Percentiles rank a stretch among this genome's conserved stretches.
Evolutionary conservation across 495 filamentous ascomycete genomes (phyloP).

Genomic region (Aspergillus biplanus): DNA sequence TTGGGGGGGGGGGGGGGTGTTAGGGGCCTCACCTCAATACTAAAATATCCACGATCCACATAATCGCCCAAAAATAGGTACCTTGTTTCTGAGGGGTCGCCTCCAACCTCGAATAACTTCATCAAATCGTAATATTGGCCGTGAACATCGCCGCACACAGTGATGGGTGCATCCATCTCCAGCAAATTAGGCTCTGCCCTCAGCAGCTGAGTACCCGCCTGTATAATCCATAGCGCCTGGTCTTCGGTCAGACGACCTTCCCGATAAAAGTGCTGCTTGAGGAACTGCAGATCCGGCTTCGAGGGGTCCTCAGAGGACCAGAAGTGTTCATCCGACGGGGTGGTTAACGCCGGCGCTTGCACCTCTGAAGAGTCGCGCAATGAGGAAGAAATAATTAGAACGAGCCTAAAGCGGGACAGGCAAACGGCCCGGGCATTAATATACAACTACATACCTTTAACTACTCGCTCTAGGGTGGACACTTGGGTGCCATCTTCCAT

Average conservation of each 20-base stretch:
- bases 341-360: constrained; percentile 92
- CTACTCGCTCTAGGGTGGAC: constrained; percentile 91
- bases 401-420: neutral
- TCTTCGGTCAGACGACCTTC: constrained; percentile 97
- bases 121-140: constrained; percentile 99
- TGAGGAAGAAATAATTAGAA: constrained; percentile 20
- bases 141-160: constrained; percentile 98
- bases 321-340: constrained; percentile 83
- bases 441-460: constrained; percentile 74
- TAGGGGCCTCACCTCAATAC: constrained; percentile 72
- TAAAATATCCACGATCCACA: constrained; percentile 97
- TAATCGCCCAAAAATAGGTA: constrained; percentile 98
- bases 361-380: constrained; percentile 64
- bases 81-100: constrained; percentile 91
- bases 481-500: constrained; percentile 98
- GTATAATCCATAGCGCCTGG: constrained; percentile 94
- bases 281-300: constrained; percentile 90
- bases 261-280: constrained; percentile 97
- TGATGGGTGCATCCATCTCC: constrained; percentile 99
- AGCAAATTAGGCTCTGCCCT: constrained; percentile 89
- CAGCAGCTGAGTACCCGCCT: constrained; percentile 79
- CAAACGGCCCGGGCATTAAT: neutral
- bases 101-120: constrained; percentile 99
- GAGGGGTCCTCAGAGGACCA: constrained; percentile 75
- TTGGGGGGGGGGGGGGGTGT: neutral